phyloP scores from a whole-genome alignment of 139 green algal species.

The Coccomyxa sp. region DNA sequence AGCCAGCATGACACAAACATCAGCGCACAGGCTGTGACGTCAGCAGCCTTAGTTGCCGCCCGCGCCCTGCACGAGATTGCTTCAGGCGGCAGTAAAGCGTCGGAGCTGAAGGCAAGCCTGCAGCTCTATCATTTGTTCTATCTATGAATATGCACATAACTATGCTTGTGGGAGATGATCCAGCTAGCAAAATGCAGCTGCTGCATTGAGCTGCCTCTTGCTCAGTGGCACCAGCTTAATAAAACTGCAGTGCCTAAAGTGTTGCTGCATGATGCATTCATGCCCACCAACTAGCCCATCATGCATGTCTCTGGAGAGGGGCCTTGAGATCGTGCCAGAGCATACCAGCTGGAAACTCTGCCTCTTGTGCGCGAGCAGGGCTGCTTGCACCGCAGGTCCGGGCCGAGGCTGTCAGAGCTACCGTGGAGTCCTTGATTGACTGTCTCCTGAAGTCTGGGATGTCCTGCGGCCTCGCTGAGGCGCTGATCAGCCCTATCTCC shows the following conservation, averaged over 20 bases:
- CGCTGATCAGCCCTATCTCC: slow-evolving; percentile 27
- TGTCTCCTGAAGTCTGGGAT: slow-evolving; percentile 45
- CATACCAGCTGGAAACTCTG: too few relatives aligned
- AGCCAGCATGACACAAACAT: slow-evolving; percentile 41
- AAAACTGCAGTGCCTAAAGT: too few relatives aligned
- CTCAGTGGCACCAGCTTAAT: too few relatives aligned
- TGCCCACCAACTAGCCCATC: too few relatives aligned
- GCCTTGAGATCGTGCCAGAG: too few relatives aligned
- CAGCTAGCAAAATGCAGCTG: too few relatives aligned
- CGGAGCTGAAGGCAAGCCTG: background rate
- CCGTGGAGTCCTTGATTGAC: slow-evolving; percentile 16
- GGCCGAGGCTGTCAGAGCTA: slow-evolving; percentile 1
- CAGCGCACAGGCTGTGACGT: slow-evolving; percentile 14
- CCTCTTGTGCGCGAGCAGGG: too few relatives aligned
- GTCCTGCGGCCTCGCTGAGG: slow-evolving; percentile 30
- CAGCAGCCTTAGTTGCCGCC: slow-evolving; percentile 42
- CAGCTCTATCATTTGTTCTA: background rate
- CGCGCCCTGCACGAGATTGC: slow-evolving; percentile 45
- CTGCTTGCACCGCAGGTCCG: slow-evolving; percentile 24
- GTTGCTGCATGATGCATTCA: too few relatives aligned
- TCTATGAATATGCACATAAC: background rate
- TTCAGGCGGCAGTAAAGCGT: background rate
- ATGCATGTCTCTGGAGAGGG: too few relatives aligned
- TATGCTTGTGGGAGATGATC: too few relatives aligned
- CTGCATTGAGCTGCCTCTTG: too few relatives aligned